These are phyloP conservation scores for Kurtzmaniella quercitrusa DNA, from an alignment of 1,139 yeast species.

Conservation along the genomic window DNA sequence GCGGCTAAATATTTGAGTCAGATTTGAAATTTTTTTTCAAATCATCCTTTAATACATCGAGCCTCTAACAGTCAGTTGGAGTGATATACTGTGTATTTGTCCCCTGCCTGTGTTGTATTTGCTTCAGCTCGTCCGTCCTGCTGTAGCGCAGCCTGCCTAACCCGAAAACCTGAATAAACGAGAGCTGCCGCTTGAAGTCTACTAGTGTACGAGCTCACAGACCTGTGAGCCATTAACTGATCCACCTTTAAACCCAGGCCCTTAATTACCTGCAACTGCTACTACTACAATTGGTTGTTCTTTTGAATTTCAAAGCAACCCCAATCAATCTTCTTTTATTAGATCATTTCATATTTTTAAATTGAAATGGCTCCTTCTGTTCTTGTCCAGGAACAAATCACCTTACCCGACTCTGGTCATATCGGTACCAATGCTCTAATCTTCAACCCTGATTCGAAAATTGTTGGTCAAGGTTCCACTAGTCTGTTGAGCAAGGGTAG, in stretches of 20 bases:
- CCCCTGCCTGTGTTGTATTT: constrained; percentile 1
- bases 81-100: not conserved
- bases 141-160: constrained; percentile 5
- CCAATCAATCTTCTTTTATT: too few species aligned
- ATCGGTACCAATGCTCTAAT: not conserved
- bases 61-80: constrained; percentile 4
- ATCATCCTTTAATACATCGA: not conserved
- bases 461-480: not conserved
- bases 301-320: too few species aligned
- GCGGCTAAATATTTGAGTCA: not conserved
- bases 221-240: constrained; percentile 24
- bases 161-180: constrained; percentile 19
- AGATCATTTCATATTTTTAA: too few species aligned
- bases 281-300: not conserved
- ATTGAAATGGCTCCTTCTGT: constrained; percentile 2
- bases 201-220: constrained; percentile 24
- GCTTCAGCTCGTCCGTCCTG: constrained; percentile 1
- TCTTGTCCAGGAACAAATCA: not conserved
- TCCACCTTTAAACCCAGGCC: constrained; percentile 6
- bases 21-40: not conserved
- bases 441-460: not conserved
- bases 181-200: constrained; percentile 52
- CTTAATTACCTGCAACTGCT: constrained; percentile 7
- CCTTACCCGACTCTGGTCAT: not conserved
- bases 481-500: not conserved